Base-by-base conservation (phyloP, 2,329 filamentous ascomycete species). In the Dichotomopilus funicola region DNA sequence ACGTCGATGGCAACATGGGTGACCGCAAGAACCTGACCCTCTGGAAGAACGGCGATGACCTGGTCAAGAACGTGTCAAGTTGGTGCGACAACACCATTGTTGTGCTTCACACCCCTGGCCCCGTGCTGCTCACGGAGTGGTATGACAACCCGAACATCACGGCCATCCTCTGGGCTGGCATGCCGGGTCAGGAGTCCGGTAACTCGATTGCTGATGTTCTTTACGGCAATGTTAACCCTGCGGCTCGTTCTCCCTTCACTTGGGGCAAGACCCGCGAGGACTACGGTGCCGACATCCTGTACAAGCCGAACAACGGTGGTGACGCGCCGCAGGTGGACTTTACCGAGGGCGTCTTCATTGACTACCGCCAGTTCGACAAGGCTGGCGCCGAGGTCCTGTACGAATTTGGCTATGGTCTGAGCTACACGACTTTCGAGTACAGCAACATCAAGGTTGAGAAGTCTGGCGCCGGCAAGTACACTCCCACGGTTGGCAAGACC, bases 11-110 rank as follows among this genome's bases (percentile, higher is more conserved):
- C 53, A 96, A 96, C 68, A 75, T 79, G 57, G 94, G 94, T 56
- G 92, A 97, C 70, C 86, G 94, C 52, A 91, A 91, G 66, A 96
- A 99, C 72, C 77, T 99, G 40, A 96, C 91, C 0, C 77, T 96
- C 0, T 97, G 92, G 92, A 78, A 86, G 58, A 80, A 85, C 56
- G 91, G 89, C 42, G 90, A 97, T 52, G 78, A 80, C 0, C 73
- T 97, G 54, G 88, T 97, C 72, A 80, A 87, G 71, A 90, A 87
- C 48, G 89, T 96, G 9, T 85, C 89, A 0, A 78, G 83, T 6
- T 68, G 83, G 59, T 91, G 87, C 77, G 84, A 86, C 74, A 96
- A 96, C 78, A 96, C 91, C 10, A 87, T 97, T 57, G 89, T 97
- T 12, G 83, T 96, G 55, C 86, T 97, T 57, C 92, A 97, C 75